Conservation (phyloP, 257 asterid genomes). For the Nicotiana obtusifolia region DNA sequence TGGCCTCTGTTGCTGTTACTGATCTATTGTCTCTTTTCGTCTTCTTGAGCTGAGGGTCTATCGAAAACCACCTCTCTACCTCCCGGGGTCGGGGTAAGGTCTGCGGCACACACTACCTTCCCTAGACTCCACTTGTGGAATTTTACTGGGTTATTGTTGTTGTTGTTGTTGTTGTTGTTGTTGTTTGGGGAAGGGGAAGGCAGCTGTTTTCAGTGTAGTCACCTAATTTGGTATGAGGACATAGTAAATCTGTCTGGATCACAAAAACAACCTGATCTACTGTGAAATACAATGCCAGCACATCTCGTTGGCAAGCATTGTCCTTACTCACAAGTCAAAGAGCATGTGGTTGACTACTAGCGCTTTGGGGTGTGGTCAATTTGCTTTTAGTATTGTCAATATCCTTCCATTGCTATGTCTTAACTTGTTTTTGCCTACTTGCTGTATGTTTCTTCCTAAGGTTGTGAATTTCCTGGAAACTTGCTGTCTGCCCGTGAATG, state of each 20-base stretch:
- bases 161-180: no score
- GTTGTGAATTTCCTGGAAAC: not conserved
- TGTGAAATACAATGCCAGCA: not conserved
- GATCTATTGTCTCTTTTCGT: no score
- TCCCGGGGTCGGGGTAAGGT: no score
- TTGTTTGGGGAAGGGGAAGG: not conserved
- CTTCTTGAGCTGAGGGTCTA: no score
- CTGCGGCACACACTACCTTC: no score
- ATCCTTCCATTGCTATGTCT: not conserved
- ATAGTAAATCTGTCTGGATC: conserved; percentile 3
- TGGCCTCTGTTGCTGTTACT: no score
- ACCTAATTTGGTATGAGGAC: not conserved
- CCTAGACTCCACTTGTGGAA: no score
- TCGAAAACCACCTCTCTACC: no score
- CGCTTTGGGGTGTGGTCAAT: not conserved
- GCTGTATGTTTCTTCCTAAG: not conserved
- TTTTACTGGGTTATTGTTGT: no score
- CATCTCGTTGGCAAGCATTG: not conserved
- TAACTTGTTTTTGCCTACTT: not conserved
- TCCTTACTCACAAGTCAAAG: not conserved
- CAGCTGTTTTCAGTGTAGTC: not conserved
- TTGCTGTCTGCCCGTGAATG: not conserved
- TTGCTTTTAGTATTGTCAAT: conserved; percentile 1
- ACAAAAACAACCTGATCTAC: not conserved
- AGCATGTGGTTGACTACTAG: not conserved